phyloP scores from a whole-genome alignment of 805 yeast species.

The Hanseniaspora thailandica region DNA sequence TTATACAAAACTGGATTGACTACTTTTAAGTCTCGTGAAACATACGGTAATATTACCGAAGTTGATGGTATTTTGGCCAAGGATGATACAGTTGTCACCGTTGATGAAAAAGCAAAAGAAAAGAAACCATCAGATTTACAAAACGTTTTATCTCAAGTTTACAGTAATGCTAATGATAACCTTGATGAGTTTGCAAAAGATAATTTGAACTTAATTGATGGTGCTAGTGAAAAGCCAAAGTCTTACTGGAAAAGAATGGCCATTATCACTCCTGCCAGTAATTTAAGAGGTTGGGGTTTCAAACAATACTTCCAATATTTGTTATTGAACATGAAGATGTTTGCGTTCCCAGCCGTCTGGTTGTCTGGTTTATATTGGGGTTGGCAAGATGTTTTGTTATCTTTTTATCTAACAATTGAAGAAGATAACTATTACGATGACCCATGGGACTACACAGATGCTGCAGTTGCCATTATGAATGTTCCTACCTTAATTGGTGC shows the following conservation, averaged over 20 bases:
- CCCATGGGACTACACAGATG: conserved; percentile 55
- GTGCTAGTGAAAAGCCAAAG: conserved; percentile 33
- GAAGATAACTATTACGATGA: conserved; percentile 53
- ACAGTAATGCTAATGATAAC: conserved; percentile 17
- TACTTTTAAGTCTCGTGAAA: conserved; percentile 17
- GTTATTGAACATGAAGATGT: conserved; percentile 40
- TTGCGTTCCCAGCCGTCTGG: conserved; percentile 53
- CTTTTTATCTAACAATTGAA: conserved; percentile 64
- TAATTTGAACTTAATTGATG: conserved; percentile 26
- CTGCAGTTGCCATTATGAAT: conserved; percentile 65
- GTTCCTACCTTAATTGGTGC: conserved; percentile 60
- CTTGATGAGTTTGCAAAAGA: conserved; percentile 1
- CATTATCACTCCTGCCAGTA: conserved; percentile 45
- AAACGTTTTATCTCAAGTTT: conserved; percentile 15
- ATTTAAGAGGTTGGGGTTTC: conserved; percentile 51
- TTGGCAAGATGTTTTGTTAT: conserved; percentile 60
- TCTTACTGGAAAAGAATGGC: conserved; percentile 39
- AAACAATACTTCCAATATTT: conserved; percentile 51
- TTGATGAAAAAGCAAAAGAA: neutral
- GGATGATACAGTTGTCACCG: neutral
- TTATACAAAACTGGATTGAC: conserved; percentile 29
- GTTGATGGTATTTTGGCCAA: conserved; percentile 8
- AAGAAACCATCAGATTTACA: conserved; percentile 1
- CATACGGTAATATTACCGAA: neutral
- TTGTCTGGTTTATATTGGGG: conserved; percentile 71